Evolutionary conservation across 371 early-diverging fungal genomes (phyloP).

Genomic region (Mortierella sp.): DNA sequence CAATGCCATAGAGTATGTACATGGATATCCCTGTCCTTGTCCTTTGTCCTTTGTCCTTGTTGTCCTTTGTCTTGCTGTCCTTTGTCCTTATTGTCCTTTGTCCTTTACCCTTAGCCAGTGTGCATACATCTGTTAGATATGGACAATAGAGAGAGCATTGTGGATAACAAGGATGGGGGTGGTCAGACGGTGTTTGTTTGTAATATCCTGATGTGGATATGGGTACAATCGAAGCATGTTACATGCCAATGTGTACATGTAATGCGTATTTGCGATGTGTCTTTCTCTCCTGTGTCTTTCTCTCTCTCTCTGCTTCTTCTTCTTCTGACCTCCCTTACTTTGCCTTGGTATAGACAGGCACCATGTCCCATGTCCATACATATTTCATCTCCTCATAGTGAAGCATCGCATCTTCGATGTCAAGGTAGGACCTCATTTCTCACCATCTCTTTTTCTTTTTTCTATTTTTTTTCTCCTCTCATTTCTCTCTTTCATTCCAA

Average conservation of each 20-base stretch:
- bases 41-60: no score
- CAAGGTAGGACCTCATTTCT: neutral
- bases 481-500: neutral
- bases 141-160: neutral
- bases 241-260: constrained; percentile 4
- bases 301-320: neutral
- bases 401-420: neutral
- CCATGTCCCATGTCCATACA: neutral
- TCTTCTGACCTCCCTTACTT: no score
- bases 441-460: neutral
- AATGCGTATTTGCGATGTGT: neutral
- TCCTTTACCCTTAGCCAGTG: neutral
- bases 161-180: neutral
- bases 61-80: neutral
- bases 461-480: neutral
- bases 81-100: neutral
- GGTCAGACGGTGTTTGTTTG: neutral
- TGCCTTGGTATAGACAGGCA: neutral
- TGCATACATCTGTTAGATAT: neutral
- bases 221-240: neutral
- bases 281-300: neutral
- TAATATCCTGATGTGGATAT: neutral
- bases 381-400: neutral
- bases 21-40: no score
- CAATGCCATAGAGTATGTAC: no score